Evolutionary conservation across 176 grass and related monocot genomes (phyloP), one percentile per base, ranked within the genome.

Genomic region (Bonia amplexicaulis): DNA sequence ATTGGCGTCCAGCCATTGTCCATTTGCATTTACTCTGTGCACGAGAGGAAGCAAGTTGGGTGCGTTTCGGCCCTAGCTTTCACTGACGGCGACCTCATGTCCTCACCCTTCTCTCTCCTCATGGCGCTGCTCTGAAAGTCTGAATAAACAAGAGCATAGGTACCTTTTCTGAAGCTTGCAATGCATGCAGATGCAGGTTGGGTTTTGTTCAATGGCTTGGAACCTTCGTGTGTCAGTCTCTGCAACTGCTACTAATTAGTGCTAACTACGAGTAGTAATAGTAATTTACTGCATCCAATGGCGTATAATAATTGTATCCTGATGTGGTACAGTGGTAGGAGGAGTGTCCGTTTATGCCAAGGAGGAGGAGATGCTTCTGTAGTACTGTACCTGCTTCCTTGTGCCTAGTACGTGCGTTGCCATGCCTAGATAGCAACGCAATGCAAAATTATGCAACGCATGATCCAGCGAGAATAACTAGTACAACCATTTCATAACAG

Each of bases 181-280:
- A 35, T 65, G 27, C 12, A 9, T 8, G 47, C 14, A 73, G 70
- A 9, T 39, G 72, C 88, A 48, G 74, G 14, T 80, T 42, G 87
- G 54, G 33, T 42, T 29, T 91, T 84, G 76, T 88, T 80, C 85
- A 85, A 84, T 66, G 62, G 63, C 66, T 44, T 69, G 89, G 84
- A 90, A 90, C 84, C 84, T 90, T 90, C 89, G 33, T 78, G 47
- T 83, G 89, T 87, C 79, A 83, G 74, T 27, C 79, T 69, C 51
- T 49, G 72, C 63, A 42, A 3, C n/a, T 14, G 29, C 65, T 62
- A 17, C 47, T 52, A 60, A 78, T 60, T 53, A 64, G 61, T 59
- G 27, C 71, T 81, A 85, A 85, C 54, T 72, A 76, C 77, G 77
- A 85, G 62, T 37, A 46, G 66, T 69, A 9, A 11, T 20, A 72